phyloP scores from a whole-genome alignment of 2,329 filamentous ascomycete genomes.

The Colletotrichum siamense region DNA sequence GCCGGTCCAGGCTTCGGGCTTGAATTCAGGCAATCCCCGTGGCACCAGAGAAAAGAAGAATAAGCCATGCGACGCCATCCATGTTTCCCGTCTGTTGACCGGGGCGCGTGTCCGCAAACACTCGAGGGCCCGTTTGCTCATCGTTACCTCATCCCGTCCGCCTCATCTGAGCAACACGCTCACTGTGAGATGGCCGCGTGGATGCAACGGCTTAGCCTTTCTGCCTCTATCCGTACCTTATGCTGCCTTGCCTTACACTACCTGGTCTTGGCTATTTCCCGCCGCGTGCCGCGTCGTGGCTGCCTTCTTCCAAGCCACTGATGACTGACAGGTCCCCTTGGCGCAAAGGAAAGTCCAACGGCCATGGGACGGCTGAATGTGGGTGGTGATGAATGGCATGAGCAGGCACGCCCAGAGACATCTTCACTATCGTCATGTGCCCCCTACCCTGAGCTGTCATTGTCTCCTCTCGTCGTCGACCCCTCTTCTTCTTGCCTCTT shows the following conservation, averaged over 20 bases:
- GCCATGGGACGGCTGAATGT: background rate
- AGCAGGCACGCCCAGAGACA: background rate
- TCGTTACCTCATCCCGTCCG: conserved; percentile 1
- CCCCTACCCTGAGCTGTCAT: background rate
- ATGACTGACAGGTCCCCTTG: background rate
- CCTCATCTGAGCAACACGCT: background rate
- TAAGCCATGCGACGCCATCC: background rate
- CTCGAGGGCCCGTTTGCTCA: background rate
- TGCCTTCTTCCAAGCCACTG: background rate
- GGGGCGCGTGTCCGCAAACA: background rate
- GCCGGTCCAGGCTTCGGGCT: background rate
- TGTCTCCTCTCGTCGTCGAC: background rate
- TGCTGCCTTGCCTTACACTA: background rate
- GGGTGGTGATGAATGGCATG: background rate
- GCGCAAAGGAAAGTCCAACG: background rate
- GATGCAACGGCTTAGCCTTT: background rate
- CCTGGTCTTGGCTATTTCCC: background rate
- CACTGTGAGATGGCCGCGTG: background rate
- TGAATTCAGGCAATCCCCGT: background rate
- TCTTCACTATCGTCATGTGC: background rate
- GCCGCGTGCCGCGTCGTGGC: background rate
- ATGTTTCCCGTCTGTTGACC: background rate
- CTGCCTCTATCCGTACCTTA: background rate
- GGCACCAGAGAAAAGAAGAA: background rate
- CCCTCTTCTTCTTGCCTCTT: background rate